A percentile compares a stretch with the other conserved stretches of the same genome.
These are phyloP conservation scores for Fusarium verrucosum DNA, from an alignment of 2,329 filamentous ascomycete genomes.

Conservation along the genomic window DNA sequence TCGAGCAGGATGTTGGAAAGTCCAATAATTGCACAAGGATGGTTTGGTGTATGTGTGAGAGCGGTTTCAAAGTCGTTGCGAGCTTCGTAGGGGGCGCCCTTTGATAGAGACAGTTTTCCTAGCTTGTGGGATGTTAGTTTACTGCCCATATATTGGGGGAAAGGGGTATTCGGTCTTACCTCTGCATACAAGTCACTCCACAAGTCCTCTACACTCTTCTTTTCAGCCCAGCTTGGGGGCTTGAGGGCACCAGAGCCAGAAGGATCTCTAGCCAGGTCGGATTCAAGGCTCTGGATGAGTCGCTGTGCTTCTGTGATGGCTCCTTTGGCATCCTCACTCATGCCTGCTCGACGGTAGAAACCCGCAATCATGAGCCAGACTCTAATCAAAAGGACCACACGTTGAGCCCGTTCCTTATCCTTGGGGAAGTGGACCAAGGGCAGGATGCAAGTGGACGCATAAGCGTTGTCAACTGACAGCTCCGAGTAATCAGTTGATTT, in stretches of 20 bases:
- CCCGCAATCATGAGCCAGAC: constrained; percentile 92
- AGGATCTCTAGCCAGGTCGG: constrained; percentile 68
- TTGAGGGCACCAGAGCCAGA: constrained; percentile 70
- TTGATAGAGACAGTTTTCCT: constrained; percentile 72
- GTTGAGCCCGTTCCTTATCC: constrained; percentile 61
- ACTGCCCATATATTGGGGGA: background rate
- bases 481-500: constrained; percentile 54
- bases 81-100: constrained; percentile 72
- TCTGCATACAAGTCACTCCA: constrained; percentile 86
- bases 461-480: constrained; percentile 52
- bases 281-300: constrained; percentile 76
- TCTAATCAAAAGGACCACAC: constrained; percentile 69
- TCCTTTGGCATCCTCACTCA: constrained; percentile 81
- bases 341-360: constrained; percentile 83
- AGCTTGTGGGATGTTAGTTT: constrained; percentile 58
- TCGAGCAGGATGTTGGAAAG: constrained; percentile 88
- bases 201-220: constrained; percentile 82
- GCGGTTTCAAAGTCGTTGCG: constrained; percentile 84
- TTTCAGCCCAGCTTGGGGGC: constrained; percentile 77
- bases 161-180: constrained; percentile 59
- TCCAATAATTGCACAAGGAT: constrained; percentile 81
- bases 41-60: constrained; percentile 80
- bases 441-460: constrained; percentile 58
- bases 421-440: constrained; percentile 65
- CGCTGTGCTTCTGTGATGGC: constrained; percentile 84